phyloP scores from a whole-genome alignment of 2,329 filamentous ascomycete species.

The Chaetomium sp. region DNA sequence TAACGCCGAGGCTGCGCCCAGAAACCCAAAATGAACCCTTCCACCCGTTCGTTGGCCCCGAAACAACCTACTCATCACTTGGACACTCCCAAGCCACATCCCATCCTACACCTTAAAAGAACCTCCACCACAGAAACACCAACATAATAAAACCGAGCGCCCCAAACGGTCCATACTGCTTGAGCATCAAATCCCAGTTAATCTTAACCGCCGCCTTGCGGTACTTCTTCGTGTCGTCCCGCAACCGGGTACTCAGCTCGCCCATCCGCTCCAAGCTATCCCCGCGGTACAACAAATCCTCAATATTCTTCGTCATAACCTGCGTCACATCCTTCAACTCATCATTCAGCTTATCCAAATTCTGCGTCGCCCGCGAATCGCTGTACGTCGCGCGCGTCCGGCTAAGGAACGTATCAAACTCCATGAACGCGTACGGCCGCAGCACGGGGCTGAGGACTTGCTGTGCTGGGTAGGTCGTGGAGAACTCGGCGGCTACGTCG shows the following conservation, averaged over 20 bases:
- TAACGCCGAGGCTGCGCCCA: conserved; percentile 14
- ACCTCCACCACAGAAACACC: conserved; percentile 85
- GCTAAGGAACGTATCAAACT: conserved; percentile 95
- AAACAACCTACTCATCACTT: no score
- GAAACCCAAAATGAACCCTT: conserved; percentile 1
- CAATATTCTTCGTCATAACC: conserved; percentile 99
- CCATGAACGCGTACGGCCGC: conserved; percentile 92
- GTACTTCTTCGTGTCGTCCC: conserved; percentile 94
- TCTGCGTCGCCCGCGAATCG: conserved; percentile 82
- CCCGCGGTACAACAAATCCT: conserved; percentile 90
- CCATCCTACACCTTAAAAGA: conserved; percentile 56
- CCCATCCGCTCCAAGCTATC: conserved; percentile 96
- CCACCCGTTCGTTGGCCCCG: not conserved
- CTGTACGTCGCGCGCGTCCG: conserved; percentile 91
- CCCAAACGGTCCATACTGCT: conserved; percentile 92
- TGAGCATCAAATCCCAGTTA: conserved; percentile 94
- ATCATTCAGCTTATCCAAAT: conserved; percentile 91
- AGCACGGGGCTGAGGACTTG: conserved; percentile 70
- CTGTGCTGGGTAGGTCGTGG: conserved; percentile 66
- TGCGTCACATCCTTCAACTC: conserved; percentile 97
- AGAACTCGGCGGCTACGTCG: conserved; percentile 87
- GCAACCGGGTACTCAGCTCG: conserved; percentile 77
- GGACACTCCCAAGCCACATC: not conserved
- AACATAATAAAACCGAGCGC: conserved; percentile 75
- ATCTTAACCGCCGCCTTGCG: conserved; percentile 86